Evolutionary conservation across 2,329 filamentous ascomycete species (phyloP).

Genomic region (Teratosphaeriaceae sp.): DNA sequence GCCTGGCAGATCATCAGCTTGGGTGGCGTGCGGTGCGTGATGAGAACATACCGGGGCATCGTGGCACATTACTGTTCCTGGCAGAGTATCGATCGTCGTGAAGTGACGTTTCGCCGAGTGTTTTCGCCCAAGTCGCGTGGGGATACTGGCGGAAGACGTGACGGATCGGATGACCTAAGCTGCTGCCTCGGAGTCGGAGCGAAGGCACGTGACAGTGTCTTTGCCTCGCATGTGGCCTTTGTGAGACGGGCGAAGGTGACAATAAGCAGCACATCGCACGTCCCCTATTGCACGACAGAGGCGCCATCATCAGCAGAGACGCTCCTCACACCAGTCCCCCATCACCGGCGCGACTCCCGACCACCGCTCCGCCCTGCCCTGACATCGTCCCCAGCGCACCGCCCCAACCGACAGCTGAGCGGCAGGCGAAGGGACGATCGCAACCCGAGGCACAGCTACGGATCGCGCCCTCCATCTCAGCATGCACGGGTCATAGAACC

Average conservation of each 20-base stretch:
- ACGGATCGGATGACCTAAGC: neutral
- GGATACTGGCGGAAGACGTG: neutral
- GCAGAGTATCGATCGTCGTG: no score
- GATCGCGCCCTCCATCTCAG: no score
- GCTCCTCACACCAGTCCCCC: no score
- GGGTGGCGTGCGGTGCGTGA: constrained; percentile 1
- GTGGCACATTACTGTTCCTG: constrained; percentile 11
- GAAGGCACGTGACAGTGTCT: neutral
- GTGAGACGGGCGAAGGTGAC: neutral
- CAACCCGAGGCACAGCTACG: no score
- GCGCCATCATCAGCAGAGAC: neutral
- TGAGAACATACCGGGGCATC: constrained; percentile 26
- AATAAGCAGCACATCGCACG: neutral
- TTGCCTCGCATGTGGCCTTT: neutral
- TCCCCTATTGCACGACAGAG: neutral
- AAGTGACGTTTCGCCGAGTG: no score
- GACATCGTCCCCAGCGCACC: no score
- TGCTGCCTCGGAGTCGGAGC: neutral
- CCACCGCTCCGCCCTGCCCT: no score
- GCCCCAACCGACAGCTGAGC: no score
- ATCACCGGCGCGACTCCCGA: no score
- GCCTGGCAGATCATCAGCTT: constrained; percentile 17
- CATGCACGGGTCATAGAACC: no score
- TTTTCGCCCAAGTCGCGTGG: neutral
- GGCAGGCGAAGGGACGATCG: no score